A percentile compares a stretch with the other conserved stretches of the same genome.
These are phyloP conservation scores for Fusarium napiforme DNA, from an alignment of 2,329 filamentous ascomycete genomes.

Conservation along the genomic window DNA sequence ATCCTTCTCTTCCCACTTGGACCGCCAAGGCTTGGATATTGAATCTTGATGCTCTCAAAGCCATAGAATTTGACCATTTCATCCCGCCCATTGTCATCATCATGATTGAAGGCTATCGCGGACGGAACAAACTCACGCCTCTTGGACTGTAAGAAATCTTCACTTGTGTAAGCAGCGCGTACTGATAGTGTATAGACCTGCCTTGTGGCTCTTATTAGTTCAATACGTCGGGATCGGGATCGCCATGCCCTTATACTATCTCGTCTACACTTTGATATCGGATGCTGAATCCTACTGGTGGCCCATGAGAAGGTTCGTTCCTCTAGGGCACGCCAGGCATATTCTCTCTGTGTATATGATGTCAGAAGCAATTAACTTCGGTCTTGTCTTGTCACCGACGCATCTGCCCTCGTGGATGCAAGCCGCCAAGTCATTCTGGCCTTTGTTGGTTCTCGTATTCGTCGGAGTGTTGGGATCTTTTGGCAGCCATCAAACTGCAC, in stretches of 20 bases:
- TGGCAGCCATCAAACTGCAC: no score
- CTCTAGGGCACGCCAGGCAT: not conserved
- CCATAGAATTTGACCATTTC: not conserved
- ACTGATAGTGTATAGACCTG: not conserved
- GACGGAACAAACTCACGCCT: not conserved
- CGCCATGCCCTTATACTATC: not conserved
- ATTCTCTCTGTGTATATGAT: not conserved
- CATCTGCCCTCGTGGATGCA: no score
- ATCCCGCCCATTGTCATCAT: not conserved
- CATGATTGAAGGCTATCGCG: not conserved
- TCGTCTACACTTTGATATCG: not conserved
- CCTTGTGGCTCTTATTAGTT: not conserved
- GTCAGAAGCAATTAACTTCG: not conserved
- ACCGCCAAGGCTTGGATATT: not conserved
- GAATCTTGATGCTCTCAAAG: fast-evolving
- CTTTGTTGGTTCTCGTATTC: not conserved
- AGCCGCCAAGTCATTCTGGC: not conserved
- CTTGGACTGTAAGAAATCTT: not conserved
- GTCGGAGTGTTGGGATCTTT: not conserved
- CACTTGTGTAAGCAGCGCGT: fast-evolving
- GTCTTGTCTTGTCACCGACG: not conserved
- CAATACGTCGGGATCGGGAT: not conserved
- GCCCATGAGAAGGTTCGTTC: not conserved
- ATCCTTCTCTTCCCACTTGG: no score
- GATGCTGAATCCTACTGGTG: not conserved